These are phyloP conservation scores for Pseudotsuga menziesii DNA, from an alignment of 75 land plant species.

Conservation along the genomic window DNA sequence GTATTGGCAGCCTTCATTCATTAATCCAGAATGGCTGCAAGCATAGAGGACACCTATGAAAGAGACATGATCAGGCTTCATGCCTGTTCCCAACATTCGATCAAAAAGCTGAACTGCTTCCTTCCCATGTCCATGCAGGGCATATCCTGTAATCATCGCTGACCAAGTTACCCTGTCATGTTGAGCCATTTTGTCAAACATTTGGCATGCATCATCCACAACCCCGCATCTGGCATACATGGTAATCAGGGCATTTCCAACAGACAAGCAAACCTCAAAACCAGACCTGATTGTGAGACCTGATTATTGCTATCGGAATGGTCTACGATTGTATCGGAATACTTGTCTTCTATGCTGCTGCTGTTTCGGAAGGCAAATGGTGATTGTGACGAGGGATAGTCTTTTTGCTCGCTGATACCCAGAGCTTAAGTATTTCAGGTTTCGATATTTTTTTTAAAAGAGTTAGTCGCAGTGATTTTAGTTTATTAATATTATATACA, in stretches of 20 bases:
- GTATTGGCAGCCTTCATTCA: conserved; percentile 37
- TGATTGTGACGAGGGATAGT: too few species aligned
- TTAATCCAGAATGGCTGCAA: conserved; percentile 59
- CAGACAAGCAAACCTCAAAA: conserved; percentile 28
- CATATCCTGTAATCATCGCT: conserved; percentile 63
- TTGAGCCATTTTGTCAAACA: conserved; percentile 51
- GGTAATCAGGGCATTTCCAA: conserved; percentile 57
- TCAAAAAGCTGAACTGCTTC: conserved; percentile 45
- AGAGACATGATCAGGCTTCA: conserved; percentile 45
- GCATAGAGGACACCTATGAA: conserved; percentile 50
- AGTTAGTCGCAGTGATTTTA: too few species aligned
- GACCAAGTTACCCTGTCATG: conserved; percentile 65
- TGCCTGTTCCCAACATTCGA: conserved; percentile 39
- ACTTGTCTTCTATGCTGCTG: too few species aligned
- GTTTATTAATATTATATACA: too few species aligned
- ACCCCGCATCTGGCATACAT: conserved; percentile 77
- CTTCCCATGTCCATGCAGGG: conserved; percentile 50
- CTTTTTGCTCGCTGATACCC: too few species aligned
- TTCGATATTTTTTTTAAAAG: too few species aligned
- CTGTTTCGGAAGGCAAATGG: too few species aligned
- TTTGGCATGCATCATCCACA: conserved; percentile 33
- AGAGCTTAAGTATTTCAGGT: too few species aligned
- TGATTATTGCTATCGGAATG: too few species aligned
- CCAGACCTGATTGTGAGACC: too few species aligned
- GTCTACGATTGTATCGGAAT: too few species aligned